Evolutionary conservation across 805 yeast genomes (phyloP).

Genomic region (Torulaspora gathmanii): DNA sequence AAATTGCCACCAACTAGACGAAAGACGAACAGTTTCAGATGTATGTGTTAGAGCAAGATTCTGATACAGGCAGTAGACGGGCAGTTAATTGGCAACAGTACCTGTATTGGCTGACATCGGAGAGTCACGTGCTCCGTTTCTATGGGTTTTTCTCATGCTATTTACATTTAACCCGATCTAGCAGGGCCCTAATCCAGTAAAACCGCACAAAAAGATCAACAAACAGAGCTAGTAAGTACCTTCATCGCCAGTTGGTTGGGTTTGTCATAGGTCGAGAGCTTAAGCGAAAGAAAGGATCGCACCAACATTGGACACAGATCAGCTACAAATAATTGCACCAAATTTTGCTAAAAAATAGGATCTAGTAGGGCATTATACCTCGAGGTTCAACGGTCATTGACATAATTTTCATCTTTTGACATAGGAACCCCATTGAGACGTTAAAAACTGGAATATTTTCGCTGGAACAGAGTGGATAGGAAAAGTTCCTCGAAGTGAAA

Average conservation of each 20-base stretch:
- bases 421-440: background rate
- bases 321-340: background rate
- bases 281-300: background rate
- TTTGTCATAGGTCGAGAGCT: background rate
- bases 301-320: background rate
- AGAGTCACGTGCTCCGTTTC: background rate
- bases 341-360: background rate
- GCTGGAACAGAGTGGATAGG: background rate
- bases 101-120: too few species aligned
- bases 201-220: slow-evolving; percentile 12
- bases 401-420: background rate
- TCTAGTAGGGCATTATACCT: background rate
- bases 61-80: too few species aligned
- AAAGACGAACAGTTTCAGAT: too few species aligned
- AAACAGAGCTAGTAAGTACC: background rate
- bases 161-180: slow-evolving; percentile 6
- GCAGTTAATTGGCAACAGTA: too few species aligned
- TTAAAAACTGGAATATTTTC: background rate
- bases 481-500: background rate
- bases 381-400: background rate
- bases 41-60: too few species aligned
- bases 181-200: slow-evolving; percentile 9
- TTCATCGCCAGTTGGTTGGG: slow-evolving; percentile 6
- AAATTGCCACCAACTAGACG: too few species aligned
- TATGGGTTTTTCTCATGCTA: background rate